These are phyloP conservation scores for Rehmannia glutinosa DNA, from an alignment of 257 asterid genomes.

Conservation along the genomic window DNA sequence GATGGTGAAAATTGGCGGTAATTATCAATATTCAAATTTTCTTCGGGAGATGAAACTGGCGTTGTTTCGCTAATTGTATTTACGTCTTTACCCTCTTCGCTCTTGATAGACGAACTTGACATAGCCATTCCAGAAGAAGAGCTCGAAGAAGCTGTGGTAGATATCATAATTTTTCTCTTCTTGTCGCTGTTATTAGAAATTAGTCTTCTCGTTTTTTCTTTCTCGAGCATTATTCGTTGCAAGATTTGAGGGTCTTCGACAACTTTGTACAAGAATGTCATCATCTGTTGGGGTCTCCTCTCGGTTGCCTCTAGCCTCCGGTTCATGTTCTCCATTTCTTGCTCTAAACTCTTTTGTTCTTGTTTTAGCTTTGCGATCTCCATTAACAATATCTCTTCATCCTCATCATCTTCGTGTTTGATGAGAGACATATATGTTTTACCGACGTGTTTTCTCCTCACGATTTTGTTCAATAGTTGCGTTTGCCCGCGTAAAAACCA, in stretches of 20 bases:
- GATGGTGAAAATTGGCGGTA: constrained; percentile 32
- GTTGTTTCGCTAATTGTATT: too few species aligned
- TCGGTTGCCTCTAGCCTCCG: constrained; percentile 80
- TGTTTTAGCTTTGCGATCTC: constrained; percentile 45
- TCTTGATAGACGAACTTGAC: constrained; percentile 45
- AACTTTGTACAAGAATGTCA: constrained; percentile 72
- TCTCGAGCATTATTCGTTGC: constrained; percentile 54
- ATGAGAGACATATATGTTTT: not conserved
- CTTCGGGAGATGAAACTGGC: constrained; percentile 38
- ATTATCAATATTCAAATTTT: constrained; percentile 23
- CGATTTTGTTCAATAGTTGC: constrained; percentile 61
- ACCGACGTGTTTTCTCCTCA: constrained; percentile 37
- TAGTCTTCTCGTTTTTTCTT: constrained; percentile 25
- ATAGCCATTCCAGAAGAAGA: too few species aligned
- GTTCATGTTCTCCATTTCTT: constrained; percentile 62
- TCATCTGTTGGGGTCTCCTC: constrained; percentile 76
- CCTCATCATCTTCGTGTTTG: constrained; percentile 18
- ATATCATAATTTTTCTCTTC: constrained; percentile 31
- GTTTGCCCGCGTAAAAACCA: constrained; percentile 83
- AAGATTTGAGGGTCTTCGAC: constrained; percentile 69
- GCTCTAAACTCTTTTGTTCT: constrained; percentile 63
- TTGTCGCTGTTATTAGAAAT: constrained; percentile 41
- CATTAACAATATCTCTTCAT: constrained; percentile 18
- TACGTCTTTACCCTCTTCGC: constrained; percentile 58
- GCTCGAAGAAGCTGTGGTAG: too few species aligned